These are phyloP conservation scores for Nosema muscidifuracis DNA, from an alignment of 371 early-diverging fungal species.

Conservation along the genomic window DNA sequence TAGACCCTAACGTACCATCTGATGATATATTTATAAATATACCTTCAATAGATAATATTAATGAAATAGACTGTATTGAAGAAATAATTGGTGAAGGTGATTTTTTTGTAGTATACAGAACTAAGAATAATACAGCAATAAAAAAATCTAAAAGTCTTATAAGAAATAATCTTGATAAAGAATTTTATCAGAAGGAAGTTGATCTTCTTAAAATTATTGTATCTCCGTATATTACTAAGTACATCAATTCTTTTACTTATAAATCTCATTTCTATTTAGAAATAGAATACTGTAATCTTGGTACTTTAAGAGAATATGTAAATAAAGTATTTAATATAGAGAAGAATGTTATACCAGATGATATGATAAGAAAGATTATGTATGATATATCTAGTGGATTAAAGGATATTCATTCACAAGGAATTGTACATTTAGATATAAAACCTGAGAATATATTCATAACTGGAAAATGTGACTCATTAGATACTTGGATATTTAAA, in stretches of 20 bases:
- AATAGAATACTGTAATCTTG: slow-evolving; percentile 70
- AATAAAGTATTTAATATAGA: slow-evolving; percentile 14
- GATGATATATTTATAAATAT: slow-evolving; percentile 17
- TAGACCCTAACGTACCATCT: neutral
- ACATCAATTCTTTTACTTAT: slow-evolving; percentile 73
- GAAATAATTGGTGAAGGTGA: slow-evolving; percentile 35
- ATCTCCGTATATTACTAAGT: slow-evolving; percentile 10
- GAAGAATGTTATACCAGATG: slow-evolving; percentile 1
- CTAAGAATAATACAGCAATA: slow-evolving; percentile 30
- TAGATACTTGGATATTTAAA: slow-evolving; percentile 20
- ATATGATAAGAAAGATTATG: slow-evolving; percentile 27
- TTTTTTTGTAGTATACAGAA: slow-evolving; percentile 31
- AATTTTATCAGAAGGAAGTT: slow-evolving; percentile 40
- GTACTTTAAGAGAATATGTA: slow-evolving; percentile 43
- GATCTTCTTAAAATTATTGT: slow-evolving; percentile 35
- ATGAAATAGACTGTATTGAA: too few species aligned
- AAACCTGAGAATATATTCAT: slow-evolving; percentile 59
- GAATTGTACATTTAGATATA: slow-evolving; percentile 57
- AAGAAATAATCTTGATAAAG: slow-evolving; percentile 31
- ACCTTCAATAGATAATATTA: slow-evolving; percentile 5
- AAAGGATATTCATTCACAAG: slow-evolving; percentile 37
- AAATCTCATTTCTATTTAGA: slow-evolving; percentile 74
- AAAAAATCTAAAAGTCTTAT: slow-evolving; percentile 42
- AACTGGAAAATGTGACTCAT: neutral
- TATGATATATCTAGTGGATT: slow-evolving; percentile 44